Base-by-base conservation (phyloP, 306 rosid species). In the Prunus kanzakura region DNA sequence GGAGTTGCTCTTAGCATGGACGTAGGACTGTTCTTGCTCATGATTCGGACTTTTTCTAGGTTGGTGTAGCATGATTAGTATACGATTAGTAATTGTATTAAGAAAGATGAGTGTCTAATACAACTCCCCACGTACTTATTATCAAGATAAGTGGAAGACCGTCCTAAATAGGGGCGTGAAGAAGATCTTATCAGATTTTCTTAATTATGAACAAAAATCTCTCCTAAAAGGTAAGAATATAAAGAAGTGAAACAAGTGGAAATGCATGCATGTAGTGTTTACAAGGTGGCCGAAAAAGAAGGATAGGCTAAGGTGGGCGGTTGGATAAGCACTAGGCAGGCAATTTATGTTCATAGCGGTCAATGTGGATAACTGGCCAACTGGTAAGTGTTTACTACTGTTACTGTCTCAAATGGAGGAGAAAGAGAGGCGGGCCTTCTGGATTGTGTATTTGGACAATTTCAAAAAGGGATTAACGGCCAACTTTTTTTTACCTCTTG, bases 11-110 rank as follows among this genome's bases (percentile, higher is more conserved):
- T n/a, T n/a, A 27, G 29, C 29, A 2, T 2, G 0, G 1, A 35
- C 8, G 1, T 1, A 35, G 8, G 1, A 35, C 1, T 0, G 0
- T 35, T 6, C 8, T 7, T 5, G 8, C 38, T 35, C 38, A 1
- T 35, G 38, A 35, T 35, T 35, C 8, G 0, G 38, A 1, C 38
- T 35, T 38, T 38, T 38, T 38, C 7, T 38, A 38, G 9, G 9
- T 6, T 38, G 9, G 8, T 35, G 8, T 35, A 35, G 41, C 41
- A 35, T 38, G 43, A 2, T 38, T 38, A 38, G 2, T 38, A 38
- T 38, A 38, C 9, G 2, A 38, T 38, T 38, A 7, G 43, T 38
- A 7, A 6, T 38, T 38, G 43, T 7, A 38, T 38, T 6, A 38
- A 6, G 43, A 38, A 38, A 38, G 43, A 38, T 6, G 9, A 38